A percentile compares a stretch with the other conserved stretches of the same genome.
Conservation (phyloP, 176 grass and related monocot genomes). For the Eremochloa ophiuroides region DNA sequence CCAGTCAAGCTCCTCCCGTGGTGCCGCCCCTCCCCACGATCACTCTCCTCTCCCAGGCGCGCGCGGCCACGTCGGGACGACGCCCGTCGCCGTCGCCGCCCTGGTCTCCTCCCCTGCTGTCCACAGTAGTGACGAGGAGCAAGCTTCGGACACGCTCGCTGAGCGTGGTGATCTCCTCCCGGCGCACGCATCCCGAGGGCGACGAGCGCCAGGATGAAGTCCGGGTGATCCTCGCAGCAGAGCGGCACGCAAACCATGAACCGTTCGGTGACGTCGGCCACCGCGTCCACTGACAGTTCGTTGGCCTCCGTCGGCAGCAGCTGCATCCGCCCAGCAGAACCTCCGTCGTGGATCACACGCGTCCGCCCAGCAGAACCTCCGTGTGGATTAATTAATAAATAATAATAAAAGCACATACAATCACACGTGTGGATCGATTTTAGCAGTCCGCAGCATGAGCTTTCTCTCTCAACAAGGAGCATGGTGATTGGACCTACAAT, state of each 20-base stretch:
- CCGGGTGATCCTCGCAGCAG: conserved; percentile 89
- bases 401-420: background rate
- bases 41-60: too few species aligned
- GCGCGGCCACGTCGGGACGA: background rate
- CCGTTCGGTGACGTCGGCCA: conserved; percentile 43
- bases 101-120: background rate
- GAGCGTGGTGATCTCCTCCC: conserved; percentile 85
- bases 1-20: too few species aligned
- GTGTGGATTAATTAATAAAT: background rate
- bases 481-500: background rate
- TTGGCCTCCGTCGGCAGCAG: conserved; percentile 84
- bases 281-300: conserved; percentile 72
- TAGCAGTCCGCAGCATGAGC: background rate
- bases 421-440: background rate
- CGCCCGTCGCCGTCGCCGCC: background rate
- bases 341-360: conserved; percentile 25
- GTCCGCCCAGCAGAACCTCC: too few species aligned
- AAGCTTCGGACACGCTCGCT: conserved; percentile 90
- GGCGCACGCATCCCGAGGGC: conserved; percentile 50
- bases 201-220: conserved; percentile 81
- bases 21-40: too few species aligned
- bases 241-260: conserved; percentile 71
- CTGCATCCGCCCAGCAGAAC: background rate
- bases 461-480: too few species aligned
- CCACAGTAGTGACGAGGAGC: conserved; percentile 65